Base-by-base conservation (phyloP, 345 rosid species). In the Balakata baccata region DNA sequence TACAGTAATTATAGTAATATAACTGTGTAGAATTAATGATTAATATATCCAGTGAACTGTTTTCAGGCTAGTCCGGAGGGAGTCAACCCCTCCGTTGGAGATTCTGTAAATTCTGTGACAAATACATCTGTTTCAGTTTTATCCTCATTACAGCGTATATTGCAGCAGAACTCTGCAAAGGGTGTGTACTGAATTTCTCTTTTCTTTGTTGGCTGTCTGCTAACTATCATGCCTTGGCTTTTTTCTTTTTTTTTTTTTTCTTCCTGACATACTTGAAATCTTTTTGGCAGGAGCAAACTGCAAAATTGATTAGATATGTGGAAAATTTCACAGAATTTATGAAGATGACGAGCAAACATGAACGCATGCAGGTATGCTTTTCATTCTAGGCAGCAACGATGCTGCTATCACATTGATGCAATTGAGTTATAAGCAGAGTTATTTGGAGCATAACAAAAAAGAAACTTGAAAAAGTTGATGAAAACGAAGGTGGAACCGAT, bases 161-260 rank as follows among this genome's bases (percentile, higher is more conserved):
- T 61, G 45, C 65, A 61, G 65, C 65, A 61, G 65, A 61, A 61
- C 45, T 34, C 45, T 4, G 10, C 65, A 61, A 61, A 61, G 65
- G 65, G 65, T 37, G 41, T 14, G 65, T 14, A 29, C 45, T 16
- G 65, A 61, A 13, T 25, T 60, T 25, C 13, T 22, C 23, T 58
- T 8, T 37, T 12, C 16, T 37, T 34, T 14, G 45, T 37, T 61
- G n/a, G 34, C 20, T 60, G 64, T 58, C 14, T 20, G 16, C 12
- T 58, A 23, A 20, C 20, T 7, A 34, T 37, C 65, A 34, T 61
- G 45, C 17, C 14, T 61, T 37, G 11, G n/a, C 45, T 12, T 61
- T 29, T 29, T 29, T 29, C 2, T 29, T 29, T 29, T 29, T 29
- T 29, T 29, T 29, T n/a, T n/a, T n/a, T n/a, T n/a, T n/a, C n/a